phyloP scores from a whole-genome alignment of 768 basidiomycete species.

The Boletus sp. region DNA sequence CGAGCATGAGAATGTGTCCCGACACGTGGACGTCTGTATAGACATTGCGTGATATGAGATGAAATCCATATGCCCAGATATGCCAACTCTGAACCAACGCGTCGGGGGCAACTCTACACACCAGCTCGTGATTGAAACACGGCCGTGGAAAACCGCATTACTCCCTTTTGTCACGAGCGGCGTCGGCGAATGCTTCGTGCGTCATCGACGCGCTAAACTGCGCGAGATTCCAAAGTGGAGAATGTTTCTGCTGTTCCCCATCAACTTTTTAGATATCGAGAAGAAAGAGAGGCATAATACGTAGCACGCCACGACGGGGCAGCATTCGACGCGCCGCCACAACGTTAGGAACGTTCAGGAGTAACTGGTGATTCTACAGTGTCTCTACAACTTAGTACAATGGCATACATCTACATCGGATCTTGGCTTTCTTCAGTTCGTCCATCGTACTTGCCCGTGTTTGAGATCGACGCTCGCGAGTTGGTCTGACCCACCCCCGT shows the following conservation, averaged over 20 bases:
- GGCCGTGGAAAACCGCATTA: conserved; percentile 31
- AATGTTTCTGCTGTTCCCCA: conserved; percentile 40
- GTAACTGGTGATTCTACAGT: neutral
- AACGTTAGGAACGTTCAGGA: neutral
- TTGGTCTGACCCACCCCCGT: neutral
- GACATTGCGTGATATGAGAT: neutral
- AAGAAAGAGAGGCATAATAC: too few species aligned
- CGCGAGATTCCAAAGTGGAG: conserved; percentile 84
- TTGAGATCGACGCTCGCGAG: neutral
- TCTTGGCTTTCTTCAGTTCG: neutral
- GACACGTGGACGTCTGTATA: conserved; percentile 43
- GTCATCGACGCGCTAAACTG: conserved; percentile 49
- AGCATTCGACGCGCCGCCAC: too few species aligned
- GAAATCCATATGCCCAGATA: conserved; percentile 57
- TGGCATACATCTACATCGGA: conserved; percentile 2
- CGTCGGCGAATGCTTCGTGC: conserved; percentile 69
- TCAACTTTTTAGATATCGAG: too few species aligned
- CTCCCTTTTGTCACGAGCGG: conserved; percentile 56
- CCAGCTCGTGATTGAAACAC: conserved; percentile 39
- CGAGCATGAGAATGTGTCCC: conserved; percentile 43
- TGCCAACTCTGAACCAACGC: conserved; percentile 72
- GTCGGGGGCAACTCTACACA: neutral
- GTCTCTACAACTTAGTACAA: conserved; percentile 1
- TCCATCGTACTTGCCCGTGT: neutral
- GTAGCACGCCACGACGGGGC: too few species aligned